Evolutionary conservation across 768 basidiomycete genomes (phyloP), one percentile per base, ranked within the genome.

Genomic region (Lactarius deliciosus): DNA sequence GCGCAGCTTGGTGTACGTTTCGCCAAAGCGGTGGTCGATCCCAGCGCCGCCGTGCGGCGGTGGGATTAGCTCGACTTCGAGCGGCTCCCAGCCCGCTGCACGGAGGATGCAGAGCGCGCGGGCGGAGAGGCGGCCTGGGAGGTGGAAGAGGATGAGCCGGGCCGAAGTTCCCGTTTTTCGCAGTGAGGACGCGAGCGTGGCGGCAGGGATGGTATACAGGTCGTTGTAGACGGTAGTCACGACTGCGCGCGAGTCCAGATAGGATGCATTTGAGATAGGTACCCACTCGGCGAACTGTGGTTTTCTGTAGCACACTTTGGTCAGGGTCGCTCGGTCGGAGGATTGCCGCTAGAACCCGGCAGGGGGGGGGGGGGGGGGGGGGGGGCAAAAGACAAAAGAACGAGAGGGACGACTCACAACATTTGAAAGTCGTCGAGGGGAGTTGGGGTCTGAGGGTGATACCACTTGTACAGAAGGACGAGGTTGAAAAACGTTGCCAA

Each of bases 1-100:
- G 41, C 73, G 74, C 6, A 81, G 75, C 64, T 81, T 81, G 11
- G 81, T 80, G 75, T 79, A 81, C 61, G 80, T 78, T 70, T 81
- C 81, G 41, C 71, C 28, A 70, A 79, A 80, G 58, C 77, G 77
- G 41, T 66, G 55, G 69, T 76, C 69, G 34, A 79, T 70, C 8
- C 78, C 79, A n/a, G 70, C 63, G 57, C 80, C 79, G 43, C 72
- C 58, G 64, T 77, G 72, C 0, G 81, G 81, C 11, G 81, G 81
- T 2, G 76, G 70, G 55, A 81, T 79, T 22, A 72, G 74, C 11
- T 74, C 70, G 32, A 81, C 76, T 7, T 76, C 66, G n/a, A 76
- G 64, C 0, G 76, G 74, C 11, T 72, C 70, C 79, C 81, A 82
- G 9, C 81, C 81, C 20, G 72, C 77, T 10, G 76, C 72, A 41